These are phyloP conservation scores for Medicago lupulina DNA, from an alignment of 306 rosid genomes.

Conservation along the genomic window DNA sequence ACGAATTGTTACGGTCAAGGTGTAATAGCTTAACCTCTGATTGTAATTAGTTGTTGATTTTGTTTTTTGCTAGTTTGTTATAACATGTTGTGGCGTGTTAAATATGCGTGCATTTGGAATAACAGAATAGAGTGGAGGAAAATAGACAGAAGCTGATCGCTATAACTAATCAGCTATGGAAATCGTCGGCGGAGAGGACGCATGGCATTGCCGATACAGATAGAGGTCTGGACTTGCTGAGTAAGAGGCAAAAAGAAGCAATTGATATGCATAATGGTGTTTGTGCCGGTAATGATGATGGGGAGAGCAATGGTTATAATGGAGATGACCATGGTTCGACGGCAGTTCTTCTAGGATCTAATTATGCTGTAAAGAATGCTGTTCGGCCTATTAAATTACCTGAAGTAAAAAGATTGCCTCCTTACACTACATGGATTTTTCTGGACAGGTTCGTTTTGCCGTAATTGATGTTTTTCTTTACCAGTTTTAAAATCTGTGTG, in stretches of 20 bases:
- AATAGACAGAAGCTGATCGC: slow-evolving; percentile 72
- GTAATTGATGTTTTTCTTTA: slow-evolving; percentile 36
- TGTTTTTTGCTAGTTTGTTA: slow-evolving; percentile 12
- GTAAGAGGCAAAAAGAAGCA: slow-evolving; percentile 88
- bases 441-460: slow-evolving; percentile 80
- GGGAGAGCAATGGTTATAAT: slow-evolving; percentile 61
- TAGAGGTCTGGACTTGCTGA: slow-evolving; percentile 63
- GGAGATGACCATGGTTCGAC: slow-evolving; percentile 81
- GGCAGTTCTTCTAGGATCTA: slow-evolving; percentile 95
- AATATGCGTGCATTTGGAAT: slow-evolving; percentile 12
- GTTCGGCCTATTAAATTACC: slow-evolving; percentile 91
- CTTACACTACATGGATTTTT: slow-evolving; percentile 98
- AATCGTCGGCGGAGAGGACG: slow-evolving; percentile 63
- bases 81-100: background rate
- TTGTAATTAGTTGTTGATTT: slow-evolving; percentile 32
- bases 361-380: slow-evolving; percentile 88
- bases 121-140: slow-evolving; percentile 85
- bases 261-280: slow-evolving; percentile 82
- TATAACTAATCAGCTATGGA: slow-evolving; percentile 60
- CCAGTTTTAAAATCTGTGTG: background rate
- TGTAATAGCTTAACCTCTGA: slow-evolving; percentile 37
- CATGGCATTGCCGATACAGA: slow-evolving; percentile 41
- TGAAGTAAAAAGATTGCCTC: slow-evolving; percentile 85
- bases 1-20: slow-evolving; percentile 70
- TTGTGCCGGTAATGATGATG: slow-evolving; percentile 63